These are phyloP conservation scores for Diplodia sapinea DNA, from an alignment of 2,329 filamentous ascomycete species.

Conservation along the genomic window DNA sequence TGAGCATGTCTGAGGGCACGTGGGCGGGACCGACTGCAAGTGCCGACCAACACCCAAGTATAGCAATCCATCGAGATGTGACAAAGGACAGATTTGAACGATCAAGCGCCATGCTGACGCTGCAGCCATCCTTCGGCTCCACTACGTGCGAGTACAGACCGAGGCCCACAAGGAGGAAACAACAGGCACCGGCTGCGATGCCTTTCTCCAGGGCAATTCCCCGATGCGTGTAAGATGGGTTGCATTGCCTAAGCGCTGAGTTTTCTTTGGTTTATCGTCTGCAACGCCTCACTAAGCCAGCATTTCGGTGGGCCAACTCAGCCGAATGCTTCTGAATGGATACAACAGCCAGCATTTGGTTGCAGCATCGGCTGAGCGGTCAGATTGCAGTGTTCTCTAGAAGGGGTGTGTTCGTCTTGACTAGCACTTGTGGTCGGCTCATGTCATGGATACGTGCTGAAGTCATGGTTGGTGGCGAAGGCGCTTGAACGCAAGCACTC, in stretches of 20 bases:
- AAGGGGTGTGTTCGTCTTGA: neutral
- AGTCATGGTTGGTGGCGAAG: constrained; percentile 3
- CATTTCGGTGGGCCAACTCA: neutral
- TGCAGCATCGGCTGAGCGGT: neutral
- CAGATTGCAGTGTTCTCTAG: no score
- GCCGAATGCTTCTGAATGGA: neutral
- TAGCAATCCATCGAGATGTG: constrained; percentile 10
- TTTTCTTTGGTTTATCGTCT: neutral
- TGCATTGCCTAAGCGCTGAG: neutral
- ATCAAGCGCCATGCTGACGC: constrained; percentile 11
- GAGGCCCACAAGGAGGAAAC: neutral
- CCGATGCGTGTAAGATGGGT: neutral
- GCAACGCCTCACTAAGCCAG: neutral
- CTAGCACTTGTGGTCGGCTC: neutral
- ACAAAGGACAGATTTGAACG: neutral
- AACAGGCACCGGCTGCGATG: neutral
- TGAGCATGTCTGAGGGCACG: neutral
- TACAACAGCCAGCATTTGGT: neutral
- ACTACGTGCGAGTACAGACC: neutral
- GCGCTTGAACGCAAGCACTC: neutral
- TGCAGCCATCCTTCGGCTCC: neutral
- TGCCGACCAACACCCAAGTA: constrained; percentile 4
- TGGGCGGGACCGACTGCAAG: neutral
- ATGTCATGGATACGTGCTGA: constrained; percentile 16
- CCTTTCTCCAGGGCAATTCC: neutral